phyloP scores from a whole-genome alignment of 1,284 basidiomycete species.

The Sanghuangporus weigelae region DNA sequence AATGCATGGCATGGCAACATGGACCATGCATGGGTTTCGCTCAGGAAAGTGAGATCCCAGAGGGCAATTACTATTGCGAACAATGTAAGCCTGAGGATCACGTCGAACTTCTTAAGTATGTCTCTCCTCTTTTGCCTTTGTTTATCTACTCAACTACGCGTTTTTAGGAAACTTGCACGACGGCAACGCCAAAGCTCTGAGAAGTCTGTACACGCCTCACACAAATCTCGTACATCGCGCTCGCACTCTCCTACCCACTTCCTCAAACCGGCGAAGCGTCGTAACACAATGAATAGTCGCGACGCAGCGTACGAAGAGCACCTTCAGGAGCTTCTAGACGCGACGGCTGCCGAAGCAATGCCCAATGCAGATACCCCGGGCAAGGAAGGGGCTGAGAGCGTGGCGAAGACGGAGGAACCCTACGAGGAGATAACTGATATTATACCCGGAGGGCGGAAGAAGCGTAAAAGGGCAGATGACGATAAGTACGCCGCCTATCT shows the following conservation, averaged over 20 bases:
- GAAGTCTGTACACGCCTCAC: conserved; percentile 38
- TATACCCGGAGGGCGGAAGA: conserved; percentile 37
- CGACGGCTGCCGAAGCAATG: conserved; percentile 62
- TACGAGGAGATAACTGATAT: conserved; percentile 34
- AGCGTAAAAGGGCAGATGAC: conserved; percentile 69
- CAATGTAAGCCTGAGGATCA: conserved; percentile 88
- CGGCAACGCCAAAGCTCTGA: conserved; percentile 60
- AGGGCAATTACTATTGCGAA: conserved; percentile 90
- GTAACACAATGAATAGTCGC: conserved; percentile 96
- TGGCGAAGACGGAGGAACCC: conserved; percentile 39
- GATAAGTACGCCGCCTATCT: conserved; percentile 47
- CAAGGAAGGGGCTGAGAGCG: conserved; percentile 31
- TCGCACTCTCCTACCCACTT: conserved; percentile 65
- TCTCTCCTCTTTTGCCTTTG: conserved; percentile 12
- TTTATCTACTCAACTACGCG: neutral
- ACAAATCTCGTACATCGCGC: conserved; percentile 56
- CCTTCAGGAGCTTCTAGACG: conserved; percentile 64
- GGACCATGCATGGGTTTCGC: conserved; percentile 94
- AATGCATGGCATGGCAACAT: conserved; percentile 97
- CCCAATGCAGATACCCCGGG: conserved; percentile 24
- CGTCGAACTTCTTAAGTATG: conserved; percentile 69
- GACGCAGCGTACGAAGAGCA: conserved; percentile 93
- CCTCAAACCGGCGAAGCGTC: conserved; percentile 69
- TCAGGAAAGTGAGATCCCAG: conserved; percentile 76
- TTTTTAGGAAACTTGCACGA: conserved; percentile 53